Evolutionary conservation across 2,329 filamentous ascomycete genomes (phyloP).

Genomic region (Fusarium nygamai): DNA sequence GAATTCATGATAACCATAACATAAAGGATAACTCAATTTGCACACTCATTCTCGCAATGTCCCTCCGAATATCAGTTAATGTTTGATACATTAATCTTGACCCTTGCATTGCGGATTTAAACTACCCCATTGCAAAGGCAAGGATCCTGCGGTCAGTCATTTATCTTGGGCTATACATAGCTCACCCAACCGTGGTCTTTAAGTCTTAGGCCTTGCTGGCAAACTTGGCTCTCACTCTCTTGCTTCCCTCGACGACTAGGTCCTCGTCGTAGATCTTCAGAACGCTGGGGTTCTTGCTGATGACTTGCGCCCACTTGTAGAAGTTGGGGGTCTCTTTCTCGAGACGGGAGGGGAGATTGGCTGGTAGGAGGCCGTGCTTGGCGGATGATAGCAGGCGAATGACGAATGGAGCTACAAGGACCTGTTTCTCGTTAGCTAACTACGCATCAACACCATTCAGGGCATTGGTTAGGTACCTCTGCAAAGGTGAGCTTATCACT

Average conservation of each 20-base stretch:
- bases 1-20: background rate
- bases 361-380: slow-evolving; percentile 64
- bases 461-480: slow-evolving; percentile 62
- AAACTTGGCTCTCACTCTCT: slow-evolving; percentile 34
- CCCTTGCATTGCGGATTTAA: slow-evolving; percentile 8
- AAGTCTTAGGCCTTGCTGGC: slow-evolving; percentile 1
- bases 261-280: slow-evolving; percentile 68
- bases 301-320: slow-evolving; percentile 71
- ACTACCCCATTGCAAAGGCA: background rate
- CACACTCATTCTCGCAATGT: background rate
- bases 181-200: background rate
- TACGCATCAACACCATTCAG: too few species aligned
- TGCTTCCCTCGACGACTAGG: slow-evolving; percentile 23
- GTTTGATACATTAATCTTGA: slow-evolving; percentile 5
- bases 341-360: slow-evolving; percentile 57
- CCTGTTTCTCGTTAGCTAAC: slow-evolving; percentile 51
- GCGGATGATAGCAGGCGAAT: slow-evolving; percentile 66
- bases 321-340: slow-evolving; percentile 70
- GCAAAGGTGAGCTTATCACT: slow-evolving; percentile 73
- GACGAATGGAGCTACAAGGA: slow-evolving; percentile 72
- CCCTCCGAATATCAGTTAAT: background rate
- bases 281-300: slow-evolving; percentile 72
- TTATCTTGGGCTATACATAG: slow-evolving; percentile 1
- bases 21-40: background rate
- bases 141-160: background rate